Evolutionary conservation across 78 protist species (phyloP).

Genomic region (Protostelium mycophagum): DNA sequence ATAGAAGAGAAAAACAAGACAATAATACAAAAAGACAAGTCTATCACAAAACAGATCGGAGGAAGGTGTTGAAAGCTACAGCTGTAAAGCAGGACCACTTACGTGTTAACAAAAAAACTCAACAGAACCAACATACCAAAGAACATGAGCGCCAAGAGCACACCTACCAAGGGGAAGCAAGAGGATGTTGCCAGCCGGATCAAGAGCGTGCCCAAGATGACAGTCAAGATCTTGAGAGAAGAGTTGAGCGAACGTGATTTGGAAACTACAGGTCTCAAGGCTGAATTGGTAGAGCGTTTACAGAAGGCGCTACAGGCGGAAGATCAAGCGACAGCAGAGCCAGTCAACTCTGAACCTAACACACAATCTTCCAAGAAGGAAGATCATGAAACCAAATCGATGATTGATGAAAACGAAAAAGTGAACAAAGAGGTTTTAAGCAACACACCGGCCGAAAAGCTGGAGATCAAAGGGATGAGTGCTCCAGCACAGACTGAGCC

Average conservation of each 20-base stretch:
- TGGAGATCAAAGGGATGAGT: background rate
- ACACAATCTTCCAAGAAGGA: background rate
- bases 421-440: background rate
- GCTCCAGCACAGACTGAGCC: background rate
- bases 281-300: background rate
- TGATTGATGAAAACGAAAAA: background rate
- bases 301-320: background rate
- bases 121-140: no score
- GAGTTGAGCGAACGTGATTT: background rate
- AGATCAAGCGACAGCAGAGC: background rate
- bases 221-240: background rate
- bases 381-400: background rate
- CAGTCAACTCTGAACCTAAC: background rate
- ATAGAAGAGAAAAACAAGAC: no score
- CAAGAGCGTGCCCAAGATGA: no score
- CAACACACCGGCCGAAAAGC: background rate
- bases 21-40: no score
- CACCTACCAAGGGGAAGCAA: no score
- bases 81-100: no score
- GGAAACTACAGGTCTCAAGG: background rate
- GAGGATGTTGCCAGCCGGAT: no score
- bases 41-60: no score
- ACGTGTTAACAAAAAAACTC: no score
- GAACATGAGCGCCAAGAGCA: no score
- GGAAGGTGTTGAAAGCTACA: no score